phyloP scores from a whole-genome alignment of 2,329 filamentous ascomycete genomes.

The Alternaria arborescens region DNA sequence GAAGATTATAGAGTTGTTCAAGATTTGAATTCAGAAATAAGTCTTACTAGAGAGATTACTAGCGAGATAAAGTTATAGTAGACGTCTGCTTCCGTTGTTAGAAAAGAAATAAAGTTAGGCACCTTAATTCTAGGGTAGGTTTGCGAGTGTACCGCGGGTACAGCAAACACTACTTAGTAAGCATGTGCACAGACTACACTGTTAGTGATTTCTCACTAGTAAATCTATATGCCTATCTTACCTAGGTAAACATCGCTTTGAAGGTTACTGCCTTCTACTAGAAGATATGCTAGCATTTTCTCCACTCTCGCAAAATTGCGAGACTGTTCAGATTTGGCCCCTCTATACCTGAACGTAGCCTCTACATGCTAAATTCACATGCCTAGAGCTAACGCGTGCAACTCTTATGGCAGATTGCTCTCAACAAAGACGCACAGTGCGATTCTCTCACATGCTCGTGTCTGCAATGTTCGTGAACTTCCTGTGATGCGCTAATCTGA shows the following conservation, averaged over 20 bases:
- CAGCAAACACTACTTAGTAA: neutral
- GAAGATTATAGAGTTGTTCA: neutral
- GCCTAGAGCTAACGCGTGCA: constrained; percentile 10
- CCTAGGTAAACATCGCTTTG: neutral
- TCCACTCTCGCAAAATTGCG: neutral
- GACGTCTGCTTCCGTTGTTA: neutral
- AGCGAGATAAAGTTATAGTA: neutral
- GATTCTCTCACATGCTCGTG: neutral
- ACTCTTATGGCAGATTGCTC: neutral
- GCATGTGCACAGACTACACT: neutral
- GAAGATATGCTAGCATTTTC: neutral
- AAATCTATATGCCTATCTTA: neutral
- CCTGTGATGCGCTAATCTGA: neutral
- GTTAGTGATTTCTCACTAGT: neutral
- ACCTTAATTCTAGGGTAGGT: neutral
- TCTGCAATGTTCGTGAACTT: neutral
- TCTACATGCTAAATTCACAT: neutral
- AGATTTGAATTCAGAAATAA: neutral
- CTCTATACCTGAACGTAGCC: neutral
- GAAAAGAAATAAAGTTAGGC: neutral
- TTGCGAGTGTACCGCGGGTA: neutral
- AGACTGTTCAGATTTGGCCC: neutral
- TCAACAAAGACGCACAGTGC: neutral
- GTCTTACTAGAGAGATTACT: neutral
- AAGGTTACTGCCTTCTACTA: neutral